Conservation (phyloP, 441 rosid genomes). For the Aquilaria agallochum region DNA sequence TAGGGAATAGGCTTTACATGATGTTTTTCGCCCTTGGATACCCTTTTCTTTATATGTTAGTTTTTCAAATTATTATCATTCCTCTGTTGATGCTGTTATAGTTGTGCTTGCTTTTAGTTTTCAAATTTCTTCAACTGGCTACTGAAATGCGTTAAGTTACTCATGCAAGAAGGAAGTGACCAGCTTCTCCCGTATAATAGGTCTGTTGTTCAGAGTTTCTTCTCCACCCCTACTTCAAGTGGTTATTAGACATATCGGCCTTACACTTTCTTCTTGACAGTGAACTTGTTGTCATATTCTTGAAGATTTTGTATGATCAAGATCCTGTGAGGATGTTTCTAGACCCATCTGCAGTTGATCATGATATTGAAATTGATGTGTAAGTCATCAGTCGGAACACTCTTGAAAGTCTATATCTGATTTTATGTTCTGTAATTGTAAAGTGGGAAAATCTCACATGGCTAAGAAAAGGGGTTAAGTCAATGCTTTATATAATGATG, state of each 20-base stretch:
- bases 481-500: too few relatives aligned
- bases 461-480: too few relatives aligned
- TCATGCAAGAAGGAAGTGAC: conserved; percentile 92
- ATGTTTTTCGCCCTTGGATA: too few relatives aligned
- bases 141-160: conserved; percentile 81
- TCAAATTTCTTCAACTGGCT: conserved; percentile 96
- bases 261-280: conserved; percentile 47
- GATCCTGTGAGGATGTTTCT: conserved; percentile 83
- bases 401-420: too few relatives aligned
- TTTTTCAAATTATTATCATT: conserved; percentile 8
- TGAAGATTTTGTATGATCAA: conserved; percentile 91
- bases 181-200: conserved; percentile 74
- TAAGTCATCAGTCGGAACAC: conserved; percentile 31
- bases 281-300: conserved; percentile 84
- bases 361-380: conserved; percentile 60
- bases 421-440: conserved; percentile 8
- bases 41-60: too few relatives aligned
- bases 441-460: too few relatives aligned
- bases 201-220: conserved; percentile 34
- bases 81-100: conserved; percentile 16
- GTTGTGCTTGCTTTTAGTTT: conserved; percentile 45
- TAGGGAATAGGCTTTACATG: too few relatives aligned
- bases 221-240: conserved; percentile 9
- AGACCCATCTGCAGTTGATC: conserved; percentile 58
- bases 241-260: conserved; percentile 14